Base-by-base conservation (phyloP, 1,139 yeast genomes). In the Saccharomyces pastorianus region DNA sequence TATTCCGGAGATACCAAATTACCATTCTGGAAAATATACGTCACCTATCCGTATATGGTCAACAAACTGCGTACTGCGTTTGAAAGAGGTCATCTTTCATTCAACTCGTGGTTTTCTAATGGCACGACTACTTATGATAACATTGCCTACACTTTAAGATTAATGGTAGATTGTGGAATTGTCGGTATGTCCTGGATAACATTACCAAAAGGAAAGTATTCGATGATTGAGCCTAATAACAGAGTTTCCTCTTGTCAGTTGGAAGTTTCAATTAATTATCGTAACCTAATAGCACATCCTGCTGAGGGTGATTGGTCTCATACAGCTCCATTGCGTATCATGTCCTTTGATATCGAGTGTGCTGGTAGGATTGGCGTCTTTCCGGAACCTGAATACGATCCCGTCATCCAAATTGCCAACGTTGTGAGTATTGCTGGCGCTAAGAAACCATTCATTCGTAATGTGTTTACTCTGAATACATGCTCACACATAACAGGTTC, bases 121-220 rank as follows among this genome's bases (percentile, higher is more conserved):
- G 78, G 78, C 29, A 75, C 81, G 48, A 83, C 85, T 60, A 82
- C 96, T 0, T 95, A 85, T 67, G 99, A 95, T 70, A 95, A 93
- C 67, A 83, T 95, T 59, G 89, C 90, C 56, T 95, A 86, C 68
- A 77, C 89, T 50, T 71, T 95, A 58, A 77, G 99, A 61, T 76
- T 91, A 68, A 90, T 95, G 96, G 83, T 93, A 52, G 99, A 95
- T 71, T 85, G 96, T 70, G 81, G 85, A 52, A 85, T 88, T 57
- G 87, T 93, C 0, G 99, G 99, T 49, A 93, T 95, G 99, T 87
- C 96, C 27, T 95, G 99, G 99, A 77, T 95, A 47, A 88, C 96
- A 0, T 76, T 93, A 26, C 98, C 98, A 0, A 81, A 78, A 54
- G 83, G 83, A 0, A 85, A 81, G 61, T 95, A 90, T 68, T 62